These are phyloP conservation scores for Cryptococcus depauperatus DNA, from an alignment of 1,284 basidiomycete species.

Conservation along the genomic window DNA sequence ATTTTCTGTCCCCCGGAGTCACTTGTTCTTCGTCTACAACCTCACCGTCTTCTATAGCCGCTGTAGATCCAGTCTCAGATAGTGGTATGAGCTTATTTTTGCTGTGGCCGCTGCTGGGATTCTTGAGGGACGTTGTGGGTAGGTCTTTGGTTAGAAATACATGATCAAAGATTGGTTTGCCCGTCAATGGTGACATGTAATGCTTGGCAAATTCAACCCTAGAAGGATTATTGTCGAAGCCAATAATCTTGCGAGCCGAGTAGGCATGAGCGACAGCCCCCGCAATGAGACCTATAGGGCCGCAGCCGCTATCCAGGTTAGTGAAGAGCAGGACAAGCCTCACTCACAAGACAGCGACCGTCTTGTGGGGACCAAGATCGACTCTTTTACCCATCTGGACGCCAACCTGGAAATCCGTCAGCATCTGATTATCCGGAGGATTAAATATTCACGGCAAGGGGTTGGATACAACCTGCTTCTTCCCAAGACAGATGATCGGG, in stretches of 20 bases:
- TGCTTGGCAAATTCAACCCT: slow-evolving; percentile 78
- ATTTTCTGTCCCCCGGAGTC: slow-evolving; percentile 33
- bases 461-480: slow-evolving; percentile 65
- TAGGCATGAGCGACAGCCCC: slow-evolving; percentile 49
- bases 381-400: slow-evolving; percentile 39
- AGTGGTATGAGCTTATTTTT: slow-evolving; percentile 4
- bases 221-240: slow-evolving; percentile 60
- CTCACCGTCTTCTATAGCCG: slow-evolving; percentile 26
- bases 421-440: neutral
- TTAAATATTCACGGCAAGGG: slow-evolving; percentile 61
- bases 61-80: slow-evolving; percentile 15
- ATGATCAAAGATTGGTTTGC: slow-evolving; percentile 36
- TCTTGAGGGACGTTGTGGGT: slow-evolving; percentile 11
- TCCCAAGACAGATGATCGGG: slow-evolving; percentile 46
- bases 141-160: slow-evolving; percentile 31
- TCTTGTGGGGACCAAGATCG: slow-evolving; percentile 36
- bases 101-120: neutral
- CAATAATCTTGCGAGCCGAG: slow-evolving; percentile 40
- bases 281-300: slow-evolving; percentile 47
- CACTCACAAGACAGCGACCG: slow-evolving; percentile 35
- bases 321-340: neutral
- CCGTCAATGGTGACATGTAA: slow-evolving; percentile 49
- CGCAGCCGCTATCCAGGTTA: slow-evolving; percentile 29
- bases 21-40: slow-evolving; percentile 16
- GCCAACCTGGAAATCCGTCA: slow-evolving; percentile 24